Conservation (phyloP, 176 grass and related monocot species). For the Phoenix dactylifera region DNA sequence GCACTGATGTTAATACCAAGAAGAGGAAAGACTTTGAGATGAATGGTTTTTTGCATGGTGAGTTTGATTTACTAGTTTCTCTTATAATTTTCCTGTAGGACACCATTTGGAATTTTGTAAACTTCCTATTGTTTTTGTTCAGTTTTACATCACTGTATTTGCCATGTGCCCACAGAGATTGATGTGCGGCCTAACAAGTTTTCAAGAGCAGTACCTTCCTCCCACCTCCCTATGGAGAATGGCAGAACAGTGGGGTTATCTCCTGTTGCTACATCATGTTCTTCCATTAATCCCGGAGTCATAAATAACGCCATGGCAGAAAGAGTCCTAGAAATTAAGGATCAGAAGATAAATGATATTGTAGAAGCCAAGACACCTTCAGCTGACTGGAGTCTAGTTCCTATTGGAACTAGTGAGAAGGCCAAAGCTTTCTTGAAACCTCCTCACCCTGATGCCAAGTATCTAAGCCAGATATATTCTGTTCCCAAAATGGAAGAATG, state of each 20-base stretch:
- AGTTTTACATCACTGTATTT: constrained; percentile 56
- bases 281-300: constrained; percentile 41
- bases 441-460: constrained; percentile 43
- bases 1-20: constrained; percentile 39
- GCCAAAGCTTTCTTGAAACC: constrained; percentile 22
- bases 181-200: constrained; percentile 52
- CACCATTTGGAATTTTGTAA: constrained; percentile 27
- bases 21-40: constrained; percentile 67
- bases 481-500: constrained; percentile 59
- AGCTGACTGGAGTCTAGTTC: constrained; percentile 20
- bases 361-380: constrained; percentile 28
- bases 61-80: constrained; percentile 24
- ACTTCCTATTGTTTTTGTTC: background rate
- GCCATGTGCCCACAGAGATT: constrained; percentile 54
- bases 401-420: constrained; percentile 19
- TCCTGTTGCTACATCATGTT: constrained; percentile 44
- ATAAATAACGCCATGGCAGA: constrained; percentile 11
- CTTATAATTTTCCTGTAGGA: constrained; percentile 19
- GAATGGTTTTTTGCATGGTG: constrained; percentile 63
- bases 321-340: constrained; percentile 31
- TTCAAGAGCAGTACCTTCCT: constrained; percentile 32
- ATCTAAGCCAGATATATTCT: constrained; percentile 49
- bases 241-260: constrained; percentile 37
- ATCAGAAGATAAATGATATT: constrained; percentile 46
- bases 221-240: too few relatives aligned